Conservation (phyloP, 139 green algal genomes). For the Chlamydomonas asymmetrica region DNA sequence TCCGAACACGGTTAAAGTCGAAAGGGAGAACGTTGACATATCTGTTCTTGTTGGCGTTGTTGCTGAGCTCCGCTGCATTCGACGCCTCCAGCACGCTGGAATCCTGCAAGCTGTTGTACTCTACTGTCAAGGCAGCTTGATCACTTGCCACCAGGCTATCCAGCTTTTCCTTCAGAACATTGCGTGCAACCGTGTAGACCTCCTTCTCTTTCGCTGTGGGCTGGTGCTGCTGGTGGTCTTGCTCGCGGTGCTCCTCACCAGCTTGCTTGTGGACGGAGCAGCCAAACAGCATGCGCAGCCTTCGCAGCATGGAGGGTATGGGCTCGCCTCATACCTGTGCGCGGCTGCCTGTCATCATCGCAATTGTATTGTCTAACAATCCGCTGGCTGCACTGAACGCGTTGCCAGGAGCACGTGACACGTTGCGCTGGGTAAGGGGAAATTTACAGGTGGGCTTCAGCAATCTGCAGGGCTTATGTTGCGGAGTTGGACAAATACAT, state of each 20-base stretch:
- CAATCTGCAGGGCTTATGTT: no score
- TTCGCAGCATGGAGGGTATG: not conserved
- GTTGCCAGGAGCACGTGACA: no score
- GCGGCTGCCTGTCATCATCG: no score
- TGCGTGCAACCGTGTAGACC: conserved; percentile 18
- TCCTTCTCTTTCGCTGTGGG: not conserved
- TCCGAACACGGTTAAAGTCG: conserved; percentile 48
- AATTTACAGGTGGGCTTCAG: no score
- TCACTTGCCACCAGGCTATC: conserved; percentile 17
- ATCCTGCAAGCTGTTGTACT: conserved; percentile 22
- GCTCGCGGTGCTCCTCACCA: not conserved
- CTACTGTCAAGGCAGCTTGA: conserved; percentile 8
- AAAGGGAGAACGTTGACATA: conserved; percentile 61
- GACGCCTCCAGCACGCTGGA: conserved; percentile 14
- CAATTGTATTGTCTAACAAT: no score
- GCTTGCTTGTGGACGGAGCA: conserved; percentile 3
- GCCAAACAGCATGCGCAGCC: conserved; percentile 6
- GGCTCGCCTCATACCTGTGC: no score
- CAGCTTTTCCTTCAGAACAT: conserved; percentile 20
- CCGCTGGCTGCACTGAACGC: no score
- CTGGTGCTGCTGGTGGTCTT: not conserved
- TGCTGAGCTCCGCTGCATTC: conserved; percentile 12
- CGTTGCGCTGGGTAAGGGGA: no score
- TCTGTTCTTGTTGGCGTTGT: conserved; percentile 43
- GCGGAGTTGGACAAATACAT: no score